Base-by-base conservation (phyloP, 2,329 filamentous ascomycete genomes). In the Colletotrichum gigasporum region DNA sequence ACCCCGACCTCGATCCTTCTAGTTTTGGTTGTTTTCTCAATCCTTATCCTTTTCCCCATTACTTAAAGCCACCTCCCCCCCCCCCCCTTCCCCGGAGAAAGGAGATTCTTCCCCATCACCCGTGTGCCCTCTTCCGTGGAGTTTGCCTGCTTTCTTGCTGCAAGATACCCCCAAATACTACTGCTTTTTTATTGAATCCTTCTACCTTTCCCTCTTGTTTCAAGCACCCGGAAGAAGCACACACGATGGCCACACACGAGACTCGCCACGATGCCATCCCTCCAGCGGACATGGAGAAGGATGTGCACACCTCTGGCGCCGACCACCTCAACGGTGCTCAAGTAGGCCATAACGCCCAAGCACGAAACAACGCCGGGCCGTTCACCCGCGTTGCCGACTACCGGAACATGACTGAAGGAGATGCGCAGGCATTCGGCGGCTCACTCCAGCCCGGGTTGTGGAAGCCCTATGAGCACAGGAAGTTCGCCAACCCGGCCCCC, bases 401-500 rank as follows among this genome's bases (percentile, higher is more conserved):
- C 56, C 62, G 42, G 32, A 67, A 57, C 54, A 63, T 59, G 65
- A 50, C 58, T 42, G 60, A 65, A 35, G 63, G 42, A 30, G 26
- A 66, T 6, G 72, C 75, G 20, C 71, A 71, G 30, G 85, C 91
- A 71, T 91, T 91, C 72, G 91, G 89, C 68, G 90, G 90, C 80
- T 88, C 90, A 72, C 89, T 92, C 77, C 89, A 93, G 77, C 90
- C 91, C 53, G 90, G 90, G 79, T 76, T 84, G 44, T 86, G 90
- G 83, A 87, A 85, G 77, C 81, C 88, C 8, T 80, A 81, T 54
- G 86, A 87, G 78, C 84, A 87, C 74, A 88, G 90, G 79, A 91
- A 91, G 81, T 87, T 94, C 76, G 92, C 86, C 80, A 94, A 94
- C 79, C 92, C 92, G 4, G 91, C 90, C 55, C 92, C 91, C 28